Conservation (phyloP, 192 early-diverging fungal genomes). For the Gigaspora rosea region DNA sequence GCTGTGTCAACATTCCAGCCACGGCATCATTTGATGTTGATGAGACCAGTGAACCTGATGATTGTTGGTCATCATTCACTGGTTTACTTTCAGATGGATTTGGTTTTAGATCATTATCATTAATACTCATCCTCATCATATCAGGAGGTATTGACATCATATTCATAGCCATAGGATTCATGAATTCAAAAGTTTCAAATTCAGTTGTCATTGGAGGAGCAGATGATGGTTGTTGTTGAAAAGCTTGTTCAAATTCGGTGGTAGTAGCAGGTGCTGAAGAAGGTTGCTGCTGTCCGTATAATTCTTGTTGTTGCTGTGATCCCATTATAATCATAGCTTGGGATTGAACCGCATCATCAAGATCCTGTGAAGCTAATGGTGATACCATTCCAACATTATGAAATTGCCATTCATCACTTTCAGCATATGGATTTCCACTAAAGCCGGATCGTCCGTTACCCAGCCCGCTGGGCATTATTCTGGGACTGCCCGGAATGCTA, state of each 20-base stretch:
- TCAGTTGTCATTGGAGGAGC: conserved; percentile 25
- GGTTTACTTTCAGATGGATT: not conserved
- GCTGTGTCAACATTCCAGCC: conserved; percentile 3
- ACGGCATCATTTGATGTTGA: conserved; percentile 12
- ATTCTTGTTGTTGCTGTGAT: conserved; percentile 17
- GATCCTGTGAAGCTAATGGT: not conserved
- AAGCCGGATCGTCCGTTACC: conserved; percentile 30
- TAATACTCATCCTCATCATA: conserved; percentile 4
- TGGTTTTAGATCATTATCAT: not conserved
- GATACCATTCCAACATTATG: conserved; percentile 14
- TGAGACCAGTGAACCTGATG: not conserved
- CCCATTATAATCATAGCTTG: conserved; percentile 11
- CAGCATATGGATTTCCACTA: conserved; percentile 20
- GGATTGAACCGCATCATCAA: not conserved
- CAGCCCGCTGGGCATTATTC: conserved; percentile 30
- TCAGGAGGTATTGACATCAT: not conserved
- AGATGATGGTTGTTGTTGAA: conserved; percentile 29
- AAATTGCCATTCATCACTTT: conserved; percentile 17
- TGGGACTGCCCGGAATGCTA: conserved; percentile 37
- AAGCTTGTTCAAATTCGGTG: conserved; percentile 32
- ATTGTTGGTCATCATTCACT: not conserved
- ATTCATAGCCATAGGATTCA: conserved; percentile 15
- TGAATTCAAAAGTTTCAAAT: conserved; percentile 25
- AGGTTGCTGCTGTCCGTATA: conserved; percentile 23
- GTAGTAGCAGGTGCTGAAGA: conserved; percentile 35